These are phyloP conservation scores for Triticum urartu DNA, from an alignment of 176 grass and related monocot genomes.

Conservation along the genomic window DNA sequence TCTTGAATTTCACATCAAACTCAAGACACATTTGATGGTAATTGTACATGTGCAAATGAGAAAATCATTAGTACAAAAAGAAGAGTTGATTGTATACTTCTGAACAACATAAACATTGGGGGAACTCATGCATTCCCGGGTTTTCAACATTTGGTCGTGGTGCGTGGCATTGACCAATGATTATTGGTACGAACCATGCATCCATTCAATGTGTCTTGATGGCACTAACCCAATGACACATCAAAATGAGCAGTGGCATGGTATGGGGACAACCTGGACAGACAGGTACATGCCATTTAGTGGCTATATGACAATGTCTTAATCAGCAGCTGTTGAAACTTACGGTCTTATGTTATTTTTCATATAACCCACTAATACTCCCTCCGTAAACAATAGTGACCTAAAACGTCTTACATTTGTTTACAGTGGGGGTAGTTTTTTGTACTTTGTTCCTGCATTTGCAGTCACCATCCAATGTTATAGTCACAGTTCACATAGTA, in stretches of 20 bases:
- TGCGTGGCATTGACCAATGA: constrained; percentile 28
- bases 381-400: no score
- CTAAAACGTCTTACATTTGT: no score
- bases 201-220: constrained; percentile 33
- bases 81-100: not conserved
- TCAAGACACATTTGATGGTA: not conserved
- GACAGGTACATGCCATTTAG: constrained; percentile 15
- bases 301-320: constrained; percentile 19
- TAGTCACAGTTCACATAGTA: not conserved
- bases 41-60: not conserved
- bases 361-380: not conserved
- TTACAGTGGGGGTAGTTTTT: not conserved
- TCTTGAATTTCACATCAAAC: not conserved
- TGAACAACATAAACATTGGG: not conserved
- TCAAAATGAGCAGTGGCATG: constrained; percentile 28
- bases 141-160: constrained; percentile 22
- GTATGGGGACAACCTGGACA: constrained; percentile 23
- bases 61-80: not conserved
- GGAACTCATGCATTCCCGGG: not conserved
- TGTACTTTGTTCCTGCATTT: not conserved
- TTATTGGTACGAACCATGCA: constrained; percentile 12
- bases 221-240: constrained; percentile 1
- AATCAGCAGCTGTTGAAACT: not conserved
- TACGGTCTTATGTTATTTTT: not conserved
- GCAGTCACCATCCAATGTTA: not conserved